phyloP scores from a whole-genome alignment of 176 grass and related monocot genomes.

The Eleusine indica region DNA sequence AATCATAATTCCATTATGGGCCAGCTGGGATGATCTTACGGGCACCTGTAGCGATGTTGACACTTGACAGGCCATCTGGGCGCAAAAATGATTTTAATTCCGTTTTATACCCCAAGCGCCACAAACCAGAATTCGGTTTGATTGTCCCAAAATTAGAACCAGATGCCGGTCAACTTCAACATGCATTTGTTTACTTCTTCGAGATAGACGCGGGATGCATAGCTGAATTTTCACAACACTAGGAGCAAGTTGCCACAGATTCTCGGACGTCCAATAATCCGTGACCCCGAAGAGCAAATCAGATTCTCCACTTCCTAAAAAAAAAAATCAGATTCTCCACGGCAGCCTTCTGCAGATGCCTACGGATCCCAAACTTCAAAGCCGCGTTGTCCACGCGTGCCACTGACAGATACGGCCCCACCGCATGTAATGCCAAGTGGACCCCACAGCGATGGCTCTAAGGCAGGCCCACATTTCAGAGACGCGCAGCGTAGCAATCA shows the following conservation, averaged over 20 bases:
- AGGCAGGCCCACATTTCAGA: constrained; percentile 14
- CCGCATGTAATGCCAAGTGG: not conserved
- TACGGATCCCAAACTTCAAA: not conserved
- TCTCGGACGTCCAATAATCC: not conserved
- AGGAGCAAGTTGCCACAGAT: constrained; percentile 18
- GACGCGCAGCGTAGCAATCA: not conserved
- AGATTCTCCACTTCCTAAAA: constrained; percentile 5
- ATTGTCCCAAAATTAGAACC: not conserved
- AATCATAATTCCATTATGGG: not conserved
- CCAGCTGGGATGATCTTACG: constrained; percentile 33
- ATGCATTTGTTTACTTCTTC: not conserved
- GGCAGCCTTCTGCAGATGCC: not conserved
- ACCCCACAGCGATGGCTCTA: not conserved
- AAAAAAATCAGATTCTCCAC: constrained; percentile 15
- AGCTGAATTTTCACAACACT: constrained; percentile 1
- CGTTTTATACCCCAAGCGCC: not conserved
- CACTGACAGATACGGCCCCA: not conserved
- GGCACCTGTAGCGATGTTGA: constrained; percentile 25
- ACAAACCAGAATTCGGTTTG: not conserved
- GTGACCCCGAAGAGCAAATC: not conserved
- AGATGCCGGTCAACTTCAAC: not conserved
- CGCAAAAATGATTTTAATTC: constrained; percentile 13
- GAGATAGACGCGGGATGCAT: not conserved
- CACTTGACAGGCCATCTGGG: constrained; percentile 21
- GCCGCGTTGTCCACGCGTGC: not conserved